phyloP scores from a whole-genome alignment of 163 green algal genomes.

The Scenedesmus sp. region DNA sequence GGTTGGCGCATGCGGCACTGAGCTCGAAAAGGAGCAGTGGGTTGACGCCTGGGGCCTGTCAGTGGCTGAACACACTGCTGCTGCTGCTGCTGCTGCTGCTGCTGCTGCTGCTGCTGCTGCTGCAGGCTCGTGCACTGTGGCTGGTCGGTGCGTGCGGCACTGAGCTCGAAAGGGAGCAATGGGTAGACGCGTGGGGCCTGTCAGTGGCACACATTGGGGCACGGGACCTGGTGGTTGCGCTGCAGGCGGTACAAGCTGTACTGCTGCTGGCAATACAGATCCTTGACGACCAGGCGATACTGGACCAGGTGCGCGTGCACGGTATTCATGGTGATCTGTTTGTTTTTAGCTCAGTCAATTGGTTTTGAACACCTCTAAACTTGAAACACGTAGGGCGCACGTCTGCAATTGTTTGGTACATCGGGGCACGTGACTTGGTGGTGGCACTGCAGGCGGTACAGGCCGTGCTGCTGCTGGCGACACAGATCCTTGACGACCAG shows the following conservation, averaged over 20 bases:
- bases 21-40: constrained; percentile 72
- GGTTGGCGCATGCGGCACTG: constrained; percentile 77
- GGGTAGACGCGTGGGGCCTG: no score
- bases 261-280: constrained; percentile 68
- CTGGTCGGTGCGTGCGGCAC: constrained; percentile 80
- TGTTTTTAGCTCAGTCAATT: not conserved
- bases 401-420: constrained; percentile 58
- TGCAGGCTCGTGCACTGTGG: constrained; percentile 81
- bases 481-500: constrained; percentile 77
- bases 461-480: constrained; percentile 66
- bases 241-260: constrained; percentile 75
- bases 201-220: constrained; percentile 67
- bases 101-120: not conserved
- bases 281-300: constrained; percentile 77
- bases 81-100: no score
- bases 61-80: not conserved
- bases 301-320: constrained; percentile 44
- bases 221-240: constrained; percentile 80
- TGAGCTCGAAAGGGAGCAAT: constrained; percentile 62
- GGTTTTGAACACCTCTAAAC: not conserved
- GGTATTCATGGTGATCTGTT: not conserved
- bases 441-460: constrained; percentile 77
- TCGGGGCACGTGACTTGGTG: constrained; percentile 74
- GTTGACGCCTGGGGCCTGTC: constrained; percentile 63
- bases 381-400: no score